Evolutionary conservation across 768 basidiomycete genomes (phyloP), one percentile per base, ranked within the genome.

Genomic region (Leccinum subgranulosum): DNA sequence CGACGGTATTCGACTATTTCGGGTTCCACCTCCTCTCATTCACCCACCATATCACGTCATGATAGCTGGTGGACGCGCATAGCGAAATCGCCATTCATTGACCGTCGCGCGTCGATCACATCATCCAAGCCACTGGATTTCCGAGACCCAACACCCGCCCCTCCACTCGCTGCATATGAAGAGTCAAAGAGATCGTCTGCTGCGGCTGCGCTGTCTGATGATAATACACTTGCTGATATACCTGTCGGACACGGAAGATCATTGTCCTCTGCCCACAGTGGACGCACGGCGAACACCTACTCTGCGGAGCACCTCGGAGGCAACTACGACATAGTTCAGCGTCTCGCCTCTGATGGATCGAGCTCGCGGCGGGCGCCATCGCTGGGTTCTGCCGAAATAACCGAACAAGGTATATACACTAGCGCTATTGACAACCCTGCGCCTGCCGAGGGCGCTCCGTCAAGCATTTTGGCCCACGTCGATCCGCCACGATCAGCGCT

Each of bases 61-160:
- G 84, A 90, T 66, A 84, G 80, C 11, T 92, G 91, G 88, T 94
- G 91, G 87, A 72, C 79, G 9, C 84, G 88, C 3, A 85, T 94
- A 64, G 77, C 88, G 14, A 82, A 81, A 54, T 81, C 84, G 17
- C 81, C 83, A 33, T 75, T 90, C 51, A 77, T 88, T 27, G 88
- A 89, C 60, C 79, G 84, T 41, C 76, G 78, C 25, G 58, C 73
- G 11, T 84, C 79, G 63, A 76, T 76, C 54, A 72, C 72, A 55
- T 66, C 72, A 55, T 67, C 58, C 64, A 70, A 52, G 57, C 63
- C 48, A 47, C 68, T 77, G 14, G 86, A 90, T 21, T 82, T 94
- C 66, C 82, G 89, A 21, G 92, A 95, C 71, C 92, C 93, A 1
- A 85, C 86, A 52, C 89, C 91, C 1, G 83, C 83, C 4, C 92